Evolutionary conservation across 1,284 basidiomycete species (phyloP), one percentile per base, ranked within the genome.

Genomic region (Spongispora temasekensis): DNA sequence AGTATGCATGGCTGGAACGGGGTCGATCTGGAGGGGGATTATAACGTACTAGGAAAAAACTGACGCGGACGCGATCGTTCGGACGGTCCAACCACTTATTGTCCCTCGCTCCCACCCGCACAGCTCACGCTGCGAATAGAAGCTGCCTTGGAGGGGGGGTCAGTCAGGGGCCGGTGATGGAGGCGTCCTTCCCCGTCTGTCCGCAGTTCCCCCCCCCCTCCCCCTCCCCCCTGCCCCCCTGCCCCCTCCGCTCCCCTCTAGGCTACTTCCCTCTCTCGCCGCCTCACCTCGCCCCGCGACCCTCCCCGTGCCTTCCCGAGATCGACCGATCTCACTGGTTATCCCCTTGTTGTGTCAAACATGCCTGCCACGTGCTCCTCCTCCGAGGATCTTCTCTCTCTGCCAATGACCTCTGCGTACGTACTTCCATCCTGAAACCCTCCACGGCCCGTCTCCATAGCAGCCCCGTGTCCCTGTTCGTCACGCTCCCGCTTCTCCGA

Each of bases 221-320:
- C 37, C 8, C 51, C 31, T 6, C 19, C 4, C 31, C 30, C 55
- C n/a, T 64, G 65, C 62, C 51, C 63, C 50, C 15, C 42, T 30
- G 23, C 37, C 53, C 34, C 10, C 27, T 28, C 48, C 19, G 48
- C 27, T 27, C 44, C 44, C 27, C 12, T 23, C 23, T 25, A 46
- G 21, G 10, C 19, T 44, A 44, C 19, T 8, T 7, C n/a, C 42
- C 42, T 44, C n/a, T 30, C 23, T 21, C 32, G n/a, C 23, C 40
- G 32, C 31, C 32, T 35, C 30, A 35, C 17, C 23, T 17, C 6
- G 37, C 34, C 31, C n/a, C 23, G 23, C 6, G 37, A 52, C 31
- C n/a, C 42, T 58, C 17, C 9, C 40, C 32, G 34, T 30, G 35
- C 10, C 53, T 50, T 55, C 28, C 62, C 65, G 54, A 66, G 61